Base-by-base conservation (phyloP, 805 yeast genomes). In the Sungouiozyma ichnusensis region DNA sequence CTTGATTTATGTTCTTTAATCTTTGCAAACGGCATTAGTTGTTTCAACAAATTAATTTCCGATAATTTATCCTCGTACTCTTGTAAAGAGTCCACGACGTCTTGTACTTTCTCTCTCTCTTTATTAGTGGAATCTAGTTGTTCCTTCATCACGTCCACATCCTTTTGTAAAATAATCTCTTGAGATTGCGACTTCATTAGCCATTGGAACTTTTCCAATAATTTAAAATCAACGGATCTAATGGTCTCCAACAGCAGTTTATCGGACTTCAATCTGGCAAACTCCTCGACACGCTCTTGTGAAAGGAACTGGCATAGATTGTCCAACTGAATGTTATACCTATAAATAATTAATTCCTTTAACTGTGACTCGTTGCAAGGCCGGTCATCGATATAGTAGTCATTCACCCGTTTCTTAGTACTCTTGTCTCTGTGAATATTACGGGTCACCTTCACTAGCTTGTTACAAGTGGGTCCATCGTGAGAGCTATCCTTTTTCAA, bases 291-390 rank as follows among this genome's bases (percentile, higher is more conserved):
- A 45, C 94, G 71, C 53, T 90, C 97, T 58, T 92, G 99, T 0
- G 98, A 95, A 42, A 92, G 66, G 55, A 92, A 92, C 57, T 90
- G 97, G 55, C 97, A 88, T 39, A 90, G 68, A 57, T 90, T 92
- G 57, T 86, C 94, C 43, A 92, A 68, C 55, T 92, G 97, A 45
- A 92, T 82, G 54, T 83, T 83, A 47, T 77, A 71, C 2, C 55
- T 54, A 16, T 62, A 57, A 16, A 34, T 34, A 20, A 82, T 65
- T 0, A 71, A 34, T 3, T 62, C 60, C 44, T 67, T 72, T 3
- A 86, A 71, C 4, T 55, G 56, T 11, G 51, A 48, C 44, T 79
- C 85, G 3, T 64, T 62, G 0, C 66, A 53, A 1, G 53, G 44
- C 16, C 43, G 46, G 11, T 62, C 66, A 52, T 83, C 69, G 8